Base-by-base conservation (phyloP, 441 rosid genomes). In the Corymbia calophylla region DNA sequence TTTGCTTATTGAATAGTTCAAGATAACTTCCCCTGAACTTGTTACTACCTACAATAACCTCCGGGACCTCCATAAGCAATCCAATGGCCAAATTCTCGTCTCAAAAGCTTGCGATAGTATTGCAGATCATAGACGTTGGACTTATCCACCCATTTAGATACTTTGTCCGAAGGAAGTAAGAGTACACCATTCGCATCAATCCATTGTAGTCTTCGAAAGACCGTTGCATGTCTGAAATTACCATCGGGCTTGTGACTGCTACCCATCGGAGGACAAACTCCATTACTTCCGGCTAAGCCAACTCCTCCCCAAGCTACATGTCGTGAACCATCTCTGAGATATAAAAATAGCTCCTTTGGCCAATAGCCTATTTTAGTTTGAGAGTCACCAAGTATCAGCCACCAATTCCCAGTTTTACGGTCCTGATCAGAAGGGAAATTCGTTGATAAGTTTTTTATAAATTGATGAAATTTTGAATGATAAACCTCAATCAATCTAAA, bases 221-320 rank as follows among this genome's bases (percentile, higher is more conserved):
- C 12, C 5, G 66, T 60, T 12, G 66, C 73, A 9, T 55, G 70
- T 31, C 53, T 53, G 10, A 25, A 80, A 8, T 29, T 25, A 25
- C 81, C 88, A 32, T 66, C 68, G 13, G 85, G 91, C 21, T 17
- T 39, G 21, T 90, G 77, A 19, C 90, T 88, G 77, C 87, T 73
- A 44, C 88, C 88, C 80, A 86, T 84, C 5, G 88, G 88, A 55
- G 66, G 88, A 53, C 31, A 66, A 54, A 58, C 10, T 47, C 87
- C 54, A 54, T 68, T 70, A 5, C 29, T 25, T n/a, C 47, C 87
- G 5, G 39, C 27, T 5, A 3, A 2, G 4, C 73, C n/a, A 21
- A 29, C 29, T 66, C 77, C 91, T 53, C 91, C 91, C 91, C 86
- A 90, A 6, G 87, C 86, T 8, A 87, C 32, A 49, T 16, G 27